phyloP scores from a whole-genome alignment of 768 basidiomycete genomes.

The Psilocybe subaeruginosa region DNA sequence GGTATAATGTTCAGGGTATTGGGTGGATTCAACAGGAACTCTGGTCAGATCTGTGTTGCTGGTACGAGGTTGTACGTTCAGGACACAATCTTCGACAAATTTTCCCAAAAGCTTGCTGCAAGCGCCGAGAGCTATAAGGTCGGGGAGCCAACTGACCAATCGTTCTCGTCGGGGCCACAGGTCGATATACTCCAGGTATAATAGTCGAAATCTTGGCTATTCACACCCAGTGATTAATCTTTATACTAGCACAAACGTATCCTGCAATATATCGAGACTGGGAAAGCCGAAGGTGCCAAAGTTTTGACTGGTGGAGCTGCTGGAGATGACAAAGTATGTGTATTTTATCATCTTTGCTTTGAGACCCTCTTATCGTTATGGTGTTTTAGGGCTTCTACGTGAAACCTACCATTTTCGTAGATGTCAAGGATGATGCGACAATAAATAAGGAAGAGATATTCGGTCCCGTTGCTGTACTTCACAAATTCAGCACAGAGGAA shows the following conservation, averaged over 20 bases:
- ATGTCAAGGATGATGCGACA: conserved; percentile 64
- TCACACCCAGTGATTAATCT: too few relatives aligned
- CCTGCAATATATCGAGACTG: conserved; percentile 6
- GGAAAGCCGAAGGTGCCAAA: conserved; percentile 9
- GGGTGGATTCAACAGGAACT: conserved; percentile 1
- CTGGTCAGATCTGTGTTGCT: conserved; percentile 9
- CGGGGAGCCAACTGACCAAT: background rate
- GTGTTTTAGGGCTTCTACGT: conserved; percentile 63
- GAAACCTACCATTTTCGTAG: conserved; percentile 69
- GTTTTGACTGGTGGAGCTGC: conserved; percentile 2
- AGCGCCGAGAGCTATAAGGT: background rate
- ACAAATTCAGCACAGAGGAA: conserved; percentile 68
- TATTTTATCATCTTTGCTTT: too few relatives aligned
- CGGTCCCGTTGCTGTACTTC: conserved; percentile 73
- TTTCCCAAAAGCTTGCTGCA: background rate
- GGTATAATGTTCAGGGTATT: background rate
- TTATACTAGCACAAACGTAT: background rate
- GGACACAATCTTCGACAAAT: conserved; percentile 11
- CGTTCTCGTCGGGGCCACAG: background rate
- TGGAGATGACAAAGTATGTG: conserved; percentile 1
- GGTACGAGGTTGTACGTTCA: conserved; percentile 10
- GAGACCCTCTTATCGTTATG: too few relatives aligned
- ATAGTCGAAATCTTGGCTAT: background rate
- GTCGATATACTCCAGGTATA: conserved; percentile 6
- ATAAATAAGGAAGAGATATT: conserved; percentile 76